phyloP scores from a whole-genome alignment of 495 filamentous ascomycete species.

The Penicillium lagena region DNA sequence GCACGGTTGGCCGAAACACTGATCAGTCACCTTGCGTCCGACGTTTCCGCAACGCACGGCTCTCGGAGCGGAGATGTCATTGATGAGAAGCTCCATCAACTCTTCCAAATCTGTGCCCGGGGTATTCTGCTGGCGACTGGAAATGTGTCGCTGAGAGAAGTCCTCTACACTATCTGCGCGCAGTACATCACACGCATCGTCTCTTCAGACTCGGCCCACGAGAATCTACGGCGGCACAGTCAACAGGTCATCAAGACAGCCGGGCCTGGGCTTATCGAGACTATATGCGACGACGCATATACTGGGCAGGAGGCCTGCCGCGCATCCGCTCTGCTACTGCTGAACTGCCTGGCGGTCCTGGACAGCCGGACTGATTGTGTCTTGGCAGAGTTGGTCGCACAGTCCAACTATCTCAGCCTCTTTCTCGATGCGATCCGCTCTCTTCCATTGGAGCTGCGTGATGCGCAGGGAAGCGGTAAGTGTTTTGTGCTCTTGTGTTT shows the following conservation, averaged over 20 bases:
- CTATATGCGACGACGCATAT: constrained; percentile 90
- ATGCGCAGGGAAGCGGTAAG: constrained; percentile 46
- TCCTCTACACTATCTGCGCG: constrained; percentile 84
- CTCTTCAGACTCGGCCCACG: constrained; percentile 28
- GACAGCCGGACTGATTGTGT: constrained; percentile 60
- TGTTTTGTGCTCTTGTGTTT: background rate
- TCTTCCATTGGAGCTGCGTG: constrained; percentile 58
- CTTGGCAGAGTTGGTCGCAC: constrained; percentile 70
- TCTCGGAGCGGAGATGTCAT: constrained; percentile 61
- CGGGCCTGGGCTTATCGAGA: constrained; percentile 73
- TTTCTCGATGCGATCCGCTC: constrained; percentile 76
- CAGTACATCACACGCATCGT: constrained; percentile 73
- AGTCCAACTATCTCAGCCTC: constrained; percentile 83
- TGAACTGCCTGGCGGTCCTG: constrained; percentile 62
- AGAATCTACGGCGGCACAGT: constrained; percentile 50
- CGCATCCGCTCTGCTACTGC: constrained; percentile 72
- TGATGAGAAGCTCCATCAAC: constrained; percentile 81
- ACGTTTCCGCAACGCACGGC: constrained; percentile 30
- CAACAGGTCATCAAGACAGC: constrained; percentile 68
- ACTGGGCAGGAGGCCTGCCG: constrained; percentile 74
- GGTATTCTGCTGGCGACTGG: constrained; percentile 66
- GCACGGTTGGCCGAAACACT: constrained; percentile 71
- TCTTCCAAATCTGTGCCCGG: constrained; percentile 77
- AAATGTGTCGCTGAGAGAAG: constrained; percentile 65
- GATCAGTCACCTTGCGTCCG: constrained; percentile 64